Percentiles rank a stretch among this genome's conserved stretches.
phyloP scores from a whole-genome alignment of 345 rosid genomes.

The Eucalyptus microcorys region DNA sequence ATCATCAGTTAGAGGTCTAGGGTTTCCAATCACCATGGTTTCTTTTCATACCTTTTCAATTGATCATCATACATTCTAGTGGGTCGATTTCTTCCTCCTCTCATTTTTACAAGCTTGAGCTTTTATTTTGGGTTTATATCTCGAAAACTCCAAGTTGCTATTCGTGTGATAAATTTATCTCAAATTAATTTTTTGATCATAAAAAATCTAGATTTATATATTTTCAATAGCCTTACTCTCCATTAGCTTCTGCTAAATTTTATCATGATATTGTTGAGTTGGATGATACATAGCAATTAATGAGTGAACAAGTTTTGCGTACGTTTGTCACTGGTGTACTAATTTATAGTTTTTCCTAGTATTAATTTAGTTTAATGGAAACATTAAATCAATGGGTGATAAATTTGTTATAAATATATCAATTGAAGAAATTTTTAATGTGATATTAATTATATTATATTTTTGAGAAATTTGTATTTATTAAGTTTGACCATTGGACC shows the following conservation, averaged over 20 bases:
- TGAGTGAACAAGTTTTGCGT: accelerated
- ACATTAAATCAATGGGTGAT: accelerated
- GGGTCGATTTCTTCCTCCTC: neutral
- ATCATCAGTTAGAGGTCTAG: neutral
- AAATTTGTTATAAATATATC: no score
- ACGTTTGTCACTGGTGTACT: accelerated
- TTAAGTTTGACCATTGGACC: no score
- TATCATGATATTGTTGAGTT: no score
- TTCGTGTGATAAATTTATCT: accelerated
- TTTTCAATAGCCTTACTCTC: accelerated
- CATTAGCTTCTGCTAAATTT: no score
- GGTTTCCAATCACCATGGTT: neutral
- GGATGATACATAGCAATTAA: accelerated
- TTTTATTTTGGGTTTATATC: no score
- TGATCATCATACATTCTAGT: neutral
- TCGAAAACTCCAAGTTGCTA: no score
- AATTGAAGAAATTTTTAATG: accelerated
- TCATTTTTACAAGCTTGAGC: neutral
- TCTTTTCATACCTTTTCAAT: neutral
- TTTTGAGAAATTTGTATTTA: no score
- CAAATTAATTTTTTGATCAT: no score
- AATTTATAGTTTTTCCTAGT: accelerated
- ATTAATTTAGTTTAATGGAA: accelerated
- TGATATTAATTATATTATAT: no score
- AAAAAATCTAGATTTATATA: accelerated